Evolutionary conservation across 163 green algal genomes (phyloP), one percentile per base, ranked within the genome.

Genomic region (Scenedesmus sp.): DNA sequence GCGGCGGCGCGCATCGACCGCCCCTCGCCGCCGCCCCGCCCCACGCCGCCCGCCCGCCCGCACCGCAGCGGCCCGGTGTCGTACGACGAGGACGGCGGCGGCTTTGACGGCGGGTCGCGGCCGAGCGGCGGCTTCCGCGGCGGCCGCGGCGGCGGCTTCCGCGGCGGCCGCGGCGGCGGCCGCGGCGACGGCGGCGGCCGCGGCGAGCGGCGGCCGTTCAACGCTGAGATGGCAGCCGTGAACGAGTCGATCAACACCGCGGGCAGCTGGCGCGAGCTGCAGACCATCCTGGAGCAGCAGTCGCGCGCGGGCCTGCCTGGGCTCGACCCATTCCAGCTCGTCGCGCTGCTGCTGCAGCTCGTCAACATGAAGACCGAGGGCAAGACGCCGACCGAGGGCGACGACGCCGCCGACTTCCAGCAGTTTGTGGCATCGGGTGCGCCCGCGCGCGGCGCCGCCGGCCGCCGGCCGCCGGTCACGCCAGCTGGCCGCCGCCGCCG

Each of bases 361-460:
- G n/a, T 17, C 10, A 13, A 17, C 15, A 7, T 51, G 1, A 48
- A 47, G 33, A 17, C 58, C 44, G 31, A 24, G 26, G 42, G 60
- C 42, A 28, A 51, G 1, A 58, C 22, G 9, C 69, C 69, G 2
- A 77, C 48, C 11, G 54, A 75, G 45, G 60, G 60, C 18, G 63
- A 81, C 51, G 63, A 81, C 56, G n/a, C 36, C 42, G 74, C 63
- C 26, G 74, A 81, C 28, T 81, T 45, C 51, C 74, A 81, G 74
- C 60, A 74, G 62, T 81, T 81, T 62, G 53, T 81, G 39, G 74
- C 74, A 7, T 72, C 58, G 48, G 71, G 71, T 80, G 44, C 26
- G 70, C 6, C 3, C 39, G 39, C 39, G 10, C 7, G 39, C 6
- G 39, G 39, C 39, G 39, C 10, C 39, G 39, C 10, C 10, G n/a